Percentiles rank a stretch among this genome's conserved stretches.
Evolutionary conservation across 2,329 filamentous ascomycete species (phyloP).

Genomic region (Nannizziopsis barbatae): DNA sequence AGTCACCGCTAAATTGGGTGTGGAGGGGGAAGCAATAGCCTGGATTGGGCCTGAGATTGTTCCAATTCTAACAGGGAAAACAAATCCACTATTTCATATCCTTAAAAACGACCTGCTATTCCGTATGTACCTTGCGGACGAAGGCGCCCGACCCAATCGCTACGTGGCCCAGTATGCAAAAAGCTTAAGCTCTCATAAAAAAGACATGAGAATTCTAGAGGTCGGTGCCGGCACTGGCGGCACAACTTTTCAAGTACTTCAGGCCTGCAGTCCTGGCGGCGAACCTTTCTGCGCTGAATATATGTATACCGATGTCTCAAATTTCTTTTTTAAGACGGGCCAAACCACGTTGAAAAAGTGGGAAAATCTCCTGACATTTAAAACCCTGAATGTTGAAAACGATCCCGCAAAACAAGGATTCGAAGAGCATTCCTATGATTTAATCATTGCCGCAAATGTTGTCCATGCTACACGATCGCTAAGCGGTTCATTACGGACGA

Average conservation of each 20-base stretch:
- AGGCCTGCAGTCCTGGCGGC: background rate
- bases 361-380: too few relatives aligned
- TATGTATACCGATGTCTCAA: slow-evolving; percentile 18
- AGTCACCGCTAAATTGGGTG: too few relatives aligned
- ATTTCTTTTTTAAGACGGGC: slow-evolving; percentile 12
- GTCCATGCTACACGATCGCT: slow-evolving; percentile 28
- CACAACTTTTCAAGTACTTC: background rate
- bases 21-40: too few relatives aligned
- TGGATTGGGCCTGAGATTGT: too few relatives aligned
- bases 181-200: too few relatives aligned
- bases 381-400: slow-evolving; percentile 9
- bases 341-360: too few relatives aligned
- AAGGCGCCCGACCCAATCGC: too few relatives aligned
- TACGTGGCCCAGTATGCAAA: too few relatives aligned
- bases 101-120: too few relatives aligned
- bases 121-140: too few relatives aligned
- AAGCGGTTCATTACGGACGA: slow-evolving; percentile 25
- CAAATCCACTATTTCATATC: too few relatives aligned
- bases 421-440: slow-evolving; percentile 24
- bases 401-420: slow-evolving; percentile 6
- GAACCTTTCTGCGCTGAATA: slow-evolving; percentile 3
- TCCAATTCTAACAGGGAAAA: too few relatives aligned
- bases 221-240: slow-evolving; percentile 18
- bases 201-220: slow-evolving; percentile 13
- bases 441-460: slow-evolving; percentile 33